Percentiles rank a stretch among this genome's conserved stretches.
Conservation (phyloP, 2,329 filamentous ascomycete genomes). For the Lasiodiplodia sp. region DNA sequence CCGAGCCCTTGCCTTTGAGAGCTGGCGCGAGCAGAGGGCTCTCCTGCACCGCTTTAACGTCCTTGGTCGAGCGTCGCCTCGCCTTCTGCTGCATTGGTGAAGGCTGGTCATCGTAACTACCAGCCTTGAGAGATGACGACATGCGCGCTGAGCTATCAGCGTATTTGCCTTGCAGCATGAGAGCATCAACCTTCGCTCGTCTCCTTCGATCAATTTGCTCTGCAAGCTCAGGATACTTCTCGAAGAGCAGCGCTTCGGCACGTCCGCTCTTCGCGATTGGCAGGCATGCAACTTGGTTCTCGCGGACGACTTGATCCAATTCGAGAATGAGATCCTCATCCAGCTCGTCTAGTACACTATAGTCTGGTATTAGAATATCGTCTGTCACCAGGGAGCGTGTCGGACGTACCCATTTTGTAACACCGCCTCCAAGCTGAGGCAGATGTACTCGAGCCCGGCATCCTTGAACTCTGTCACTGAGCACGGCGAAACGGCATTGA, state of each 20-base stretch:
- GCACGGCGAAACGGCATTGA: slow-evolving; percentile 87
- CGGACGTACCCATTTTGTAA: slow-evolving; percentile 76
- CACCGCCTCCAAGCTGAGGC: slow-evolving; percentile 88
- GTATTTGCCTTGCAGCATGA: slow-evolving; percentile 71
- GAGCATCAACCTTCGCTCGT: slow-evolving; percentile 75
- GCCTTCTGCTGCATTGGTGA: slow-evolving; percentile 27
- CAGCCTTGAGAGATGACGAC: slow-evolving; percentile 67
- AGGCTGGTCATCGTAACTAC: slow-evolving; percentile 69
- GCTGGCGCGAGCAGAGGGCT: slow-evolving; percentile 71
- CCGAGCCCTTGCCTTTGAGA: slow-evolving; percentile 72
- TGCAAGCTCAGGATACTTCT: slow-evolving; percentile 69
- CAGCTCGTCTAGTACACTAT: slow-evolving; percentile 77
- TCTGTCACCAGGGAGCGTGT: background rate
- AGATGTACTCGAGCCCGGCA: slow-evolving; percentile 87
- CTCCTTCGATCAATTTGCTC: slow-evolving; percentile 73
- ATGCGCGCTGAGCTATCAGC: slow-evolving; percentile 70
- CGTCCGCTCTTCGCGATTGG: slow-evolving; percentile 80
- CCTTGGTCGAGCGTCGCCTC: slow-evolving; percentile 44
- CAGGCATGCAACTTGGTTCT: slow-evolving; percentile 80
- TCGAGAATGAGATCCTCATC: slow-evolving; percentile 84
- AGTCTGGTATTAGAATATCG: slow-evolving; percentile 31
- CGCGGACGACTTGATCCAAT: slow-evolving; percentile 79
- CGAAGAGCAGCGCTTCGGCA: slow-evolving; percentile 70
- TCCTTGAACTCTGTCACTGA: slow-evolving; percentile 87
- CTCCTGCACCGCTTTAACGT: slow-evolving; percentile 57